phyloP scores from a whole-genome alignment of 768 basidiomycete genomes.

The Astraeus odoratus region DNA sequence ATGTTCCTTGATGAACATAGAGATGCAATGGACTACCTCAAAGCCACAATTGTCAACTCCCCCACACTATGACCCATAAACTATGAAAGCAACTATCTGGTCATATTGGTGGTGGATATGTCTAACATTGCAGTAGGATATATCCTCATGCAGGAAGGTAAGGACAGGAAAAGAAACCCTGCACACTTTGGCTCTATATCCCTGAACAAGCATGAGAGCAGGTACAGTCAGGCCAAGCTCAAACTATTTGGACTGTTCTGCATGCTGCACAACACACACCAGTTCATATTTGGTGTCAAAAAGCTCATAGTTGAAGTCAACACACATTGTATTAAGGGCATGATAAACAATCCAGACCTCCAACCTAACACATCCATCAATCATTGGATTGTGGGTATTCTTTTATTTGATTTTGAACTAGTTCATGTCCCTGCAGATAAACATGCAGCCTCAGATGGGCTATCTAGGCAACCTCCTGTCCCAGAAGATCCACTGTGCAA shows the following conservation, averaged over 20 bases:
- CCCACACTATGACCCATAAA: background rate
- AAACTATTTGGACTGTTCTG: constrained; percentile 12
- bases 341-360: background rate
- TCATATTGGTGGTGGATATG: constrained; percentile 16
- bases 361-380: background rate
- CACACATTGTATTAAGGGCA: background rate
- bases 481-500: background rate
- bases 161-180: constrained; percentile 13
- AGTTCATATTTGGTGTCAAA: background rate
- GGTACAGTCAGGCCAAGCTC: constrained; percentile 20
- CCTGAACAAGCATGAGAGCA: constrained; percentile 19
- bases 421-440: background rate
- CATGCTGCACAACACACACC: background rate
- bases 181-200: constrained; percentile 33
- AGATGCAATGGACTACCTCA: background rate
- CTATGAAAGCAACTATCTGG: background rate
- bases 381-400: background rate
- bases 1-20: constrained; percentile 9
- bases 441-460: background rate
- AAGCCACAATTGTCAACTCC: constrained; percentile 8
- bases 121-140: constrained; percentile 30
- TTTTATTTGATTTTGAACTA: background rate
- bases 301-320: background rate
- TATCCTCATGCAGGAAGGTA: constrained; percentile 12
- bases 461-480: background rate